Evolutionary conservation across 2,329 filamentous ascomycete genomes (phyloP), one percentile per base, ranked within the genome.

Genomic region (Colletotrichum lentis): DNA sequence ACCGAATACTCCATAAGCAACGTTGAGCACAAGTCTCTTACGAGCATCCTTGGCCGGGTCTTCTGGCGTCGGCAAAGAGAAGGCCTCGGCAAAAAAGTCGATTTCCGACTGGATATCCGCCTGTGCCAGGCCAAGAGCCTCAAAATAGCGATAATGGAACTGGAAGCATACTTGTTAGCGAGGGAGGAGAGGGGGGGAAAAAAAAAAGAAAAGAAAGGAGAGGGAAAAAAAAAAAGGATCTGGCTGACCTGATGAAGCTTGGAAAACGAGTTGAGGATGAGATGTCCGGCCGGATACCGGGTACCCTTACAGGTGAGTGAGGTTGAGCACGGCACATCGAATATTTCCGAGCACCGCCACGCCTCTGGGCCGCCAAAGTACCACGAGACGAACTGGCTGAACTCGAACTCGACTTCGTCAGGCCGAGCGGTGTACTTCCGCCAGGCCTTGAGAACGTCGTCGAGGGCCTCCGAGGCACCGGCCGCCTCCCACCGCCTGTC

Each of bases 211-310:
- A 16, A 7, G 3, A 41, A 41, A 41, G 11, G 37, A 41, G 37
- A 16, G 37, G 11, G 14, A n/a, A n/a, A n/a, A n/a, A n/a, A n/a
- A n/a, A n/a, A 41, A 41, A 41, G 1, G 24, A n/a, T 5, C 2
- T 14, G 18, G 11, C 54, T 50, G 18, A 64, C 62, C 24, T 39
- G 35, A 10, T 64, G 62, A 35, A 64, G 55, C 62, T 64, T 64
- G n/a, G 62, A 64, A 20, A 64, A 52, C 3, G 62, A 64, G 46
- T 64, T 64, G n/a, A 64, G 24, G 3, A 64, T 64, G 24, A 64
- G 46, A 20, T 64, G 53, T 5, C 62, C 62, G 10, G 62, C 62
- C 1, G 62, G 62, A 11, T 43, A 64, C 55, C 44, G 49, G 6
- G 62, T 64, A n/a, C 20, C 62, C 14, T 64, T 18, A 16, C 62